A percentile compares a stretch with the other conserved stretches of the same genome.
Conservation (phyloP, 139 green algal species). For the Coccomyxa sp. region DNA sequence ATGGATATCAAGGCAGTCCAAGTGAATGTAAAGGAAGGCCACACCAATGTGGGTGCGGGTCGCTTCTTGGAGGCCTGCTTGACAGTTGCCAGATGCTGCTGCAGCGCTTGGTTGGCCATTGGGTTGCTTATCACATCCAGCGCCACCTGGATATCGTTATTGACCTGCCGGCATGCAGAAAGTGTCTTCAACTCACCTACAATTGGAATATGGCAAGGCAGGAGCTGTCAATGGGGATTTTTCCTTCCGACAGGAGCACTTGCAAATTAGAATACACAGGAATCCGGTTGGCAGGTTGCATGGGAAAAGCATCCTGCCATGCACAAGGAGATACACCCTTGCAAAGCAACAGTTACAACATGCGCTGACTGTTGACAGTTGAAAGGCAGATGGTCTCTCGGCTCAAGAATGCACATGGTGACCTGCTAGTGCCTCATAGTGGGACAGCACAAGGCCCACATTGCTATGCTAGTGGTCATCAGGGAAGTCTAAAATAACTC, state of each 20-base stretch:
- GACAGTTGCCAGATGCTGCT: neutral
- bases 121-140: constrained; percentile 30
- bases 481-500: too few species aligned
- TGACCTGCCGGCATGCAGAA: neutral
- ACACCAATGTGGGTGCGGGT: too few species aligned
- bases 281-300: too few species aligned
- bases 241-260: neutral
- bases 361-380: too few species aligned
- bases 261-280: neutral
- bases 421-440: neutral
- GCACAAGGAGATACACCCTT: too few species aligned
- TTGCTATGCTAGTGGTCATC: neutral
- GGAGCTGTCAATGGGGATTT: neutral
- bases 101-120: neutral
- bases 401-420: neutral
- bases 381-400: too few species aligned
- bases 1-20: too few species aligned
- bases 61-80: too few species aligned
- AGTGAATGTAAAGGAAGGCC: too few species aligned
- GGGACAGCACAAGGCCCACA: neutral
- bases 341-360: too few species aligned
- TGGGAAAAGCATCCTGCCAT: too few species aligned
- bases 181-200: neutral
- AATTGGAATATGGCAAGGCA: neutral
- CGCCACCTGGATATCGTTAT: constrained; percentile 19